Evolutionary conservation across 2,329 filamentous ascomycete species (phyloP), one percentile per base, ranked within the genome.

Genomic region (Aspergillus oerlinghausenensis): DNA sequence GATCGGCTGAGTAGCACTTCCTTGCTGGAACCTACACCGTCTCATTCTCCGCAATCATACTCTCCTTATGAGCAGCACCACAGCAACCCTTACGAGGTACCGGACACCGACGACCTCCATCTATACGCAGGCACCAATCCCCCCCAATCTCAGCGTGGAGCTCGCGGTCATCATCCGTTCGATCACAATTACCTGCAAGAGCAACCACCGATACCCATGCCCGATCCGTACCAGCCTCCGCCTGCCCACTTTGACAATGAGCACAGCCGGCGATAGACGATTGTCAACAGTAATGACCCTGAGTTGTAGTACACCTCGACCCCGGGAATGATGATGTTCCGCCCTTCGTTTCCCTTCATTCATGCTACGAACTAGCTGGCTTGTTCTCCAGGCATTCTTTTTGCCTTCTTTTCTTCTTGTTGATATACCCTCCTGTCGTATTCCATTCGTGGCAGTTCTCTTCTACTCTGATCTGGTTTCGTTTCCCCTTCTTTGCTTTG

Each of bases 141-240:
- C 2, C 63, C 54, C 45, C 61, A 65, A 26, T 55, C 52, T 48
- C 50, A 50, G 14, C 43, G 58, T 8, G 54, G 55, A 21, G 52
- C 49, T 11, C 47, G 23, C 17, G 47, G 23, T 26, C 56, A 54
- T 47, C 55, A 60, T 19, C 55, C 60, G 14, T 67, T 67, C 52
- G 58, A 62, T n/a, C 49, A 55, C 8, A 55, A 66, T n/a, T 58
- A 62, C 7, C 63, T 71, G 11, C 67, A 67, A 25, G 65, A 70
- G 52, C 65, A 69, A 38, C 61, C 60, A 1, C 69, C 69, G 4
- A 70, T 72, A 26, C 68, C 69, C 38, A 61, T 72, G 45, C 66
- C 68, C 2, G 69, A 72, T 19, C 55, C 66, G 14, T 71, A 69
- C 50, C 63, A 66, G 48, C 64, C 68, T 29, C 63, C 67, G 28